phyloP scores from a whole-genome alignment of 805 yeast species.

The Jamesozyma spencerorum region DNA sequence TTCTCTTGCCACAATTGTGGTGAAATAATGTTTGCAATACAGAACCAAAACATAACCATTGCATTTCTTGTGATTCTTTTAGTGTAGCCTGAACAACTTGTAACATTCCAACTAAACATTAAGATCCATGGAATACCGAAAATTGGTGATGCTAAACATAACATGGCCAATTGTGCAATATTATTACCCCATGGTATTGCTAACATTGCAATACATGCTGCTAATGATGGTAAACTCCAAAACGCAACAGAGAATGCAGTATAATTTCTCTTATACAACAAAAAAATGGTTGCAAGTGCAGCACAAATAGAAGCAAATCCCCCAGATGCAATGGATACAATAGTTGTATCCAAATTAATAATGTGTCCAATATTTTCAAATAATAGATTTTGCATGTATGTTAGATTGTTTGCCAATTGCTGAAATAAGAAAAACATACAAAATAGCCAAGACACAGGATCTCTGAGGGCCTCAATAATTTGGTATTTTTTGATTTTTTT shows the following conservation, averaged over 20 bases:
- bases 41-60: constrained; percentile 37
- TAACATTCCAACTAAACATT: constrained; percentile 30
- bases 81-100: constrained; percentile 40
- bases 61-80: constrained; percentile 42
- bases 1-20: constrained; percentile 46
- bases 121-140: constrained; percentile 37
- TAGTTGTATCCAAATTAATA: constrained; percentile 36
- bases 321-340: constrained; percentile 46
- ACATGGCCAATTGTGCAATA: constrained; percentile 39
- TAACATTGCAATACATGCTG: constrained; percentile 38
- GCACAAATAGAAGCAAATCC: constrained; percentile 39
- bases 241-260: constrained; percentile 33
- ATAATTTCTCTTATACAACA: constrained; percentile 30
- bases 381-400: constrained; percentile 44
- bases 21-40: constrained; percentile 43
- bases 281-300: constrained; percentile 31
- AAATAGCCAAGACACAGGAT: constrained; percentile 41
- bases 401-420: constrained; percentile 44
- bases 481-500: constrained; percentile 40
- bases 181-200: constrained; percentile 38
- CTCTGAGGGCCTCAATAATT: constrained; percentile 41
- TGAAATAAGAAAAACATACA: constrained; percentile 34
- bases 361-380: constrained; percentile 39
- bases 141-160: constrained; percentile 39
- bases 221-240: constrained; percentile 37